Conservation (phyloP, 441 rosid species). For the Erodium texanum region DNA sequence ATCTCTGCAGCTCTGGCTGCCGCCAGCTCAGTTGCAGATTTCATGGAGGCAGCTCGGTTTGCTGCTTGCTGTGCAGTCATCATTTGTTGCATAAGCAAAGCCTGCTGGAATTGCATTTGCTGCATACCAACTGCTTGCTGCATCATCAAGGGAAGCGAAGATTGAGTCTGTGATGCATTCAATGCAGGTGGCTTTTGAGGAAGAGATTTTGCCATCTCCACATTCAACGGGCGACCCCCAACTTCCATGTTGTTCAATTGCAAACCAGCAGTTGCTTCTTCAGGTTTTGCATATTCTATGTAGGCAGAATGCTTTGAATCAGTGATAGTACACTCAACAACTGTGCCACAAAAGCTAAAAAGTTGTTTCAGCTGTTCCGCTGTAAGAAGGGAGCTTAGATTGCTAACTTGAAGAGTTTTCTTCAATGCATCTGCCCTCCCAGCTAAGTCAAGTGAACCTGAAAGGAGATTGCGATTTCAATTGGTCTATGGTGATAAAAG, state of each 20-base stretch:
- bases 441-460: conserved; percentile 57
- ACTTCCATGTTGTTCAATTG: conserved; percentile 93
- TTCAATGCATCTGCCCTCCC: conserved; percentile 57
- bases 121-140: conserved; percentile 99
- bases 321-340: conserved; percentile 71
- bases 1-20: conserved; percentile 99
- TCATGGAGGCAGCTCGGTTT: conserved; percentile 88
- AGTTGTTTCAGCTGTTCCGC: conserved; percentile 90
- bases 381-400: conserved; percentile 87
- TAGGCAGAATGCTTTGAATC: conserved; percentile 90
- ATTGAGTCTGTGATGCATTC: conserved; percentile 49
- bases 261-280: conserved; percentile 90
- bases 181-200: conserved; percentile 61
- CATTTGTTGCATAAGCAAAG: conserved; percentile 93
- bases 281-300: conserved; percentile 82
- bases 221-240: conserved; percentile 83
- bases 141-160: conserved; percentile 75
- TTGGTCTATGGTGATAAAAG: background rate
- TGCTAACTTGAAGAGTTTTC: conserved; percentile 93
- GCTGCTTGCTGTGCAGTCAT: conserved; percentile 99
- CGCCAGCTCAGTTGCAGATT: conserved; percentile 96
- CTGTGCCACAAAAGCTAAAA: conserved; percentile 89
- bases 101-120: conserved; percentile 99
- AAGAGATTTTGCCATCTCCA: conserved; percentile 92
- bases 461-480: conserved; percentile 15